Conservation (phyloP, 2,329 filamentous ascomycete species). For the Phoma sp. region DNA sequence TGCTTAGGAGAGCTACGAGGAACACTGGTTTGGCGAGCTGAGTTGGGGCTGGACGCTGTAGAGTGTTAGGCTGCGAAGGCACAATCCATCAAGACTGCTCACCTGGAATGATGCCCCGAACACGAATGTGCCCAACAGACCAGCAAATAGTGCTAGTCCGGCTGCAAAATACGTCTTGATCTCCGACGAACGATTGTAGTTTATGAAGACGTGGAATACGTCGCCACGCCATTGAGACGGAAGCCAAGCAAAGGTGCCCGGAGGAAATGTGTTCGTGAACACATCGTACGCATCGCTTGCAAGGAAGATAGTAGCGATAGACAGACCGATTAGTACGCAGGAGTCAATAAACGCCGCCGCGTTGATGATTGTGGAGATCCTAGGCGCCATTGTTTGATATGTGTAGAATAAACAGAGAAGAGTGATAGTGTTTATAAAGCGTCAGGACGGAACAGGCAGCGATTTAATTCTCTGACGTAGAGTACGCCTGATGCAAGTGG, state of each 20-base stretch:
- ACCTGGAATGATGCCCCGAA: constrained; percentile 4
- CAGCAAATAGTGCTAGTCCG: not conserved
- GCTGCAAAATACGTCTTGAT: constrained; percentile 7
- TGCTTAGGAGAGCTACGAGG: not conserved
- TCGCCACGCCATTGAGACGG: not conserved
- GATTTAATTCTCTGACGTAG: too few species aligned
- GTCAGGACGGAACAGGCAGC: too few species aligned
- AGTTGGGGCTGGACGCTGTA: not conserved
- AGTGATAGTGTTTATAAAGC: too few species aligned
- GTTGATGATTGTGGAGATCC: not conserved
- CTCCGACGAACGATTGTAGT: constrained; percentile 2
- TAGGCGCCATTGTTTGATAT: too few species aligned
- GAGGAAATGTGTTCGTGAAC: not conserved
- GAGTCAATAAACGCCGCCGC: constrained; percentile 1
- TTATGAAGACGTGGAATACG: not conserved
- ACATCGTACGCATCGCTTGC: constrained; percentile 1
- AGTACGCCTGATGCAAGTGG: too few species aligned
- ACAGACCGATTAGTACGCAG: not conserved
- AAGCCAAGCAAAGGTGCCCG: too few species aligned
- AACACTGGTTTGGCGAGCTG: not conserved
- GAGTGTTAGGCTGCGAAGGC: not conserved
- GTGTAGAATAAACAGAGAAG: too few species aligned
- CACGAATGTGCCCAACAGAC: not conserved
- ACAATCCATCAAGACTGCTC: too few species aligned
- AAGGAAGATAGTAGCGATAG: not conserved